phyloP scores from a whole-genome alignment of 805 yeast species.

The Yarrowia sp. region DNA sequence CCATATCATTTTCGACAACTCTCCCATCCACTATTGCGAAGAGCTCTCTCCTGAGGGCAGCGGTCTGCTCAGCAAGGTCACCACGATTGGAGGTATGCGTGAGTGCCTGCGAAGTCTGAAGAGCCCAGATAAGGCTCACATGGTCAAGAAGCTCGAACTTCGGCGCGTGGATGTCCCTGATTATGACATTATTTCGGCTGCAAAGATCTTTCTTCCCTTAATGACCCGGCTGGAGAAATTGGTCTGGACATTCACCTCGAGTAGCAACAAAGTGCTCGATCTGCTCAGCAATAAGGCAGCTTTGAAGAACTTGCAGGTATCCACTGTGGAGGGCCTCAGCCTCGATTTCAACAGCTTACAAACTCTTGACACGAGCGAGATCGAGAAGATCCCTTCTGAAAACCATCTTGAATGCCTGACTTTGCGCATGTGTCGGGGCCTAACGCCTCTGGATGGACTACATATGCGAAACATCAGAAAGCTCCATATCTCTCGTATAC shows the following conservation, averaged over 20 bases:
- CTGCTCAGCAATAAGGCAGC: slow-evolving; percentile 6
- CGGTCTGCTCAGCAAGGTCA: slow-evolving; percentile 42
- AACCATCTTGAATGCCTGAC: neutral
- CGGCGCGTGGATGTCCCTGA: slow-evolving; percentile 46
- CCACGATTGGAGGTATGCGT: slow-evolving; percentile 49
- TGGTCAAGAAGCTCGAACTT: slow-evolving; percentile 45
- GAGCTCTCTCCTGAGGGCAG: slow-evolving; percentile 37
- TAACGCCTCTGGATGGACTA: neutral
- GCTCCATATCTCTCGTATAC: slow-evolving; percentile 13
- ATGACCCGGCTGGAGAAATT: slow-evolving; percentile 44
- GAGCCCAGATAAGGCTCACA: slow-evolving; percentile 43
- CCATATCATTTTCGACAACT: slow-evolving; percentile 47
- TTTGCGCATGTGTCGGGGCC: slow-evolving; percentile 21
- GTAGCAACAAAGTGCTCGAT: slow-evolving; percentile 8
- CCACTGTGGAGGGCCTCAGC: slow-evolving; percentile 6
- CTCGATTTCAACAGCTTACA: slow-evolving; percentile 2
- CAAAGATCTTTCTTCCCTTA: slow-evolving; percentile 43
- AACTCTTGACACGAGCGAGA: slow-evolving; percentile 19
- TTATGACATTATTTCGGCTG: slow-evolving; percentile 42
- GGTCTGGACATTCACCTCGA: slow-evolving; percentile 45
- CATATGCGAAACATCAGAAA: neutral
- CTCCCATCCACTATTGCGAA: slow-evolving; percentile 46
- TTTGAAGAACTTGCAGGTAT: slow-evolving; percentile 8
- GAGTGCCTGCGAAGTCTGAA: slow-evolving; percentile 46
- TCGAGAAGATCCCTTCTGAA: neutral